These are phyloP conservation scores for Hibiscus syriacus DNA, from an alignment of 345 rosid genomes.

Conservation along the genomic window DNA sequence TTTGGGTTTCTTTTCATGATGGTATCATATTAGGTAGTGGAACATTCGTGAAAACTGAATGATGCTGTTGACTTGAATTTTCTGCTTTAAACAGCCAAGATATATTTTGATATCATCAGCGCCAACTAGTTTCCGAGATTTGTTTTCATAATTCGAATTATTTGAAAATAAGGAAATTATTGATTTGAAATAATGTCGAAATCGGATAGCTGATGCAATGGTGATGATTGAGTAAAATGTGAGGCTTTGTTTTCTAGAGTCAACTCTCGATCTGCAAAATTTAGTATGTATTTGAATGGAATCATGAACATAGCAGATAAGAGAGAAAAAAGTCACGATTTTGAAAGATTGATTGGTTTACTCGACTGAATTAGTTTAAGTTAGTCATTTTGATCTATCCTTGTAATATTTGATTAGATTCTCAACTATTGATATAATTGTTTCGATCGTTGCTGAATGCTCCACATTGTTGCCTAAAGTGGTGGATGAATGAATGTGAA, in stretches of 20 bases:
- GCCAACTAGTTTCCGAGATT: not conserved
- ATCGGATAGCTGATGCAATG: not conserved
- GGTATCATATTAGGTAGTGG: not conserved
- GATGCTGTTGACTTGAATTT: not conserved
- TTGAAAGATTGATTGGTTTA: not conserved
- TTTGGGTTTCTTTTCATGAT: slow-evolving; percentile 22
- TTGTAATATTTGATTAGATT: too few relatives aligned
- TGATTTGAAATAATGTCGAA: not conserved
- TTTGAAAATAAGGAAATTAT: not conserved
- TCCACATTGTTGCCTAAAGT: not conserved
- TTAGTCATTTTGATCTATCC: too few relatives aligned
- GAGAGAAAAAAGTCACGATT: not conserved
- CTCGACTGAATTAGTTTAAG: too few relatives aligned
- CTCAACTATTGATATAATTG: too few relatives aligned
- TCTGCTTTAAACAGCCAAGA: not conserved
- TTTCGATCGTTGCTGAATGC: not conserved
- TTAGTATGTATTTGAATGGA: too few relatives aligned
- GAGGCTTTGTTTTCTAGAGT: too few relatives aligned
- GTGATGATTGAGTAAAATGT: not conserved
- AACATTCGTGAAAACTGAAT: too few relatives aligned
- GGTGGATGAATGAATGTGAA: not conserved
- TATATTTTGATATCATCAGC: not conserved
- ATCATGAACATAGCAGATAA: too few relatives aligned
- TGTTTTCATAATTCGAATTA: not conserved
- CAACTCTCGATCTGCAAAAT: too few relatives aligned